phyloP scores from a whole-genome alignment of 306 rosid genomes.

The Cucurbita moschata region DNA sequence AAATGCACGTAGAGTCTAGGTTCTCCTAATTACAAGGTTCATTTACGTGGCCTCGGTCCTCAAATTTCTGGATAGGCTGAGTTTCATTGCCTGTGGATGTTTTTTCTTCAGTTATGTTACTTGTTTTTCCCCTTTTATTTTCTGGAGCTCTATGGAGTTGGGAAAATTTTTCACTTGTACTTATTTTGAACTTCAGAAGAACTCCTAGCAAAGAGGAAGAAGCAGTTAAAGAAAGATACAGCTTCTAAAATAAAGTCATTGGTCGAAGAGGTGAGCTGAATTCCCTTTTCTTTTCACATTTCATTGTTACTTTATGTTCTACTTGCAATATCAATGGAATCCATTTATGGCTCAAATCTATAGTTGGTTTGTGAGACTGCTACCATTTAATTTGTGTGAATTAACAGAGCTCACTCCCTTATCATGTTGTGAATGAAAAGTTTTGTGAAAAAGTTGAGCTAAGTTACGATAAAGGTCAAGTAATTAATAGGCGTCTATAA shows the following conservation, averaged over 20 bases:
- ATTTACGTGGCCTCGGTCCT: background rate
- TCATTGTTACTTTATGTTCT: background rate
- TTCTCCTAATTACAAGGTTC: background rate
- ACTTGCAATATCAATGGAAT: background rate
- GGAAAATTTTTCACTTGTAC: constrained; percentile 8
- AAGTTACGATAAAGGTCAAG: background rate
- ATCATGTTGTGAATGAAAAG: background rate
- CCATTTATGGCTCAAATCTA: background rate
- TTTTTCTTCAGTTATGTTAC: background rate
- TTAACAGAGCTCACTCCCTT: background rate
- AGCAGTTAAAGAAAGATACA: constrained; percentile 84
- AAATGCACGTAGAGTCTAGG: background rate
- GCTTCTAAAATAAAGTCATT: constrained; percentile 87
- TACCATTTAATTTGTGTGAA: background rate
- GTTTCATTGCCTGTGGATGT: background rate
- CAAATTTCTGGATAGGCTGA: background rate
- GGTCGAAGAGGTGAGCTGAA: constrained; percentile 74
- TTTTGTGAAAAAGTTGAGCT: background rate
- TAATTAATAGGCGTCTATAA: background rate
- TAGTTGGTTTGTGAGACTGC: background rate
- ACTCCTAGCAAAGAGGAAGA: constrained; percentile 84
- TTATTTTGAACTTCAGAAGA: constrained; percentile 62
- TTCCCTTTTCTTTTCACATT: background rate
- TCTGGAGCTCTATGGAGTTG: background rate
- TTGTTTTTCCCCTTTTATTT: background rate